phyloP scores from a whole-genome alignment of 345 rosid genomes.

The Acer saccharum region DNA sequence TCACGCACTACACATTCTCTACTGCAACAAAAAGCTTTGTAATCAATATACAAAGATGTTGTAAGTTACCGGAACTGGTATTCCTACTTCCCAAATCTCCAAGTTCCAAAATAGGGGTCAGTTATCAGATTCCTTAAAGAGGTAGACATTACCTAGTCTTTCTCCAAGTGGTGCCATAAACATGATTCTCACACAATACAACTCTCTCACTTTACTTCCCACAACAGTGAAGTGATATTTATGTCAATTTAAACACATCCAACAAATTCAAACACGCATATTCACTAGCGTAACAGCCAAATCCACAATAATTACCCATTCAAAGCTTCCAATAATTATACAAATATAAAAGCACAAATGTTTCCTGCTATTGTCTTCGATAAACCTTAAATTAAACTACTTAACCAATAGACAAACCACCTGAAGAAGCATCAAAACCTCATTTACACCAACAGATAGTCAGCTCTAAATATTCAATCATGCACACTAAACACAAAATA shows the following conservation, averaged over 20 bases:
- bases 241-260: background rate
- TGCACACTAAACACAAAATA: background rate
- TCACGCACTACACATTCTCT: slow-evolving; percentile 4
- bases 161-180: background rate
- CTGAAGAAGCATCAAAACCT: background rate
- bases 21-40: slow-evolving; percentile 1
- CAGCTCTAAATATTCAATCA: background rate
- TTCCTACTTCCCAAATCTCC: slow-evolving; percentile 2
- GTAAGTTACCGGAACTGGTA: background rate
- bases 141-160: background rate
- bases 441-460: background rate
- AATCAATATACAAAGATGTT: background rate
- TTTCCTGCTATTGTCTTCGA: background rate
- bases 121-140: background rate
- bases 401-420: slow-evolving; percentile 12
- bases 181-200: background rate
- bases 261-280: background rate
- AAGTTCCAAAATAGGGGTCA: background rate
- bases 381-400: background rate
- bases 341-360: background rate
- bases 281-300: background rate
- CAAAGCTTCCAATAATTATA: background rate
- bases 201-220: background rate
- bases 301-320: slow-evolving; percentile 2
- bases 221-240: background rate